These are phyloP conservation scores for Prunus dulcis DNA, from an alignment of 306 rosid species.

Conservation along the genomic window DNA sequence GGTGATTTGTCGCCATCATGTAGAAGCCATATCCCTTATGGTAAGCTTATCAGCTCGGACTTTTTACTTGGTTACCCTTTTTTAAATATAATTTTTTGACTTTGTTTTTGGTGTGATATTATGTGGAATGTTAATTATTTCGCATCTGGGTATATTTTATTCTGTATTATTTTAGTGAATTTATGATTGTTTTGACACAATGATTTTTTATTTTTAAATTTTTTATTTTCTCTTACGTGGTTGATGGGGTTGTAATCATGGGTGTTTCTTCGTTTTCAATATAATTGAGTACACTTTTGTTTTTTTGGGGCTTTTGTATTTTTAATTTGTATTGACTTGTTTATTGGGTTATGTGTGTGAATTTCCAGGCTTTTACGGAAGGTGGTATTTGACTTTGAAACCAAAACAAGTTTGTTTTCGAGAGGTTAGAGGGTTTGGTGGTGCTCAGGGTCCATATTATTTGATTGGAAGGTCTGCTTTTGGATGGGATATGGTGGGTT, in stretches of 20 bases:
- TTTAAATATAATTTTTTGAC: neutral
- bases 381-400: slow-evolving; percentile 66
- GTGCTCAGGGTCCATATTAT: slow-evolving; percentile 16
- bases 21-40: slow-evolving; percentile 36
- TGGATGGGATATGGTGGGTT: slow-evolving; percentile 40
- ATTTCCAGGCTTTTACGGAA: slow-evolving; percentile 69
- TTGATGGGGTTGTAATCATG: slow-evolving; percentile 30
- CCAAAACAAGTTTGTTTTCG: slow-evolving; percentile 22
- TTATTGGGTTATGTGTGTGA: slow-evolving; percentile 33
- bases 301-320: neutral
- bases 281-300: slow-evolving; percentile 1
- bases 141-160: slow-evolving; percentile 25
- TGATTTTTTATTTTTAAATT: neutral
- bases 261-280: slow-evolving; percentile 25
- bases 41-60: slow-evolving; percentile 10
- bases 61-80: neutral
- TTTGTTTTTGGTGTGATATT: slow-evolving; percentile 1
- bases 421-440: slow-evolving; percentile 33
- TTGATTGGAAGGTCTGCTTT: slow-evolving; percentile 18
- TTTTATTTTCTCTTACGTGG: slow-evolving; percentile 13
- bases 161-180: slow-evolving; percentile 19
- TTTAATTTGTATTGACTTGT: slow-evolving; percentile 18
- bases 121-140: neutral
- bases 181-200: slow-evolving; percentile 23
- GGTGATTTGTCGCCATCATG: slow-evolving; percentile 24